These are phyloP conservation scores for Zostera marina DNA, from an alignment of 116 monocot genomes.

Conservation along the genomic window DNA sequence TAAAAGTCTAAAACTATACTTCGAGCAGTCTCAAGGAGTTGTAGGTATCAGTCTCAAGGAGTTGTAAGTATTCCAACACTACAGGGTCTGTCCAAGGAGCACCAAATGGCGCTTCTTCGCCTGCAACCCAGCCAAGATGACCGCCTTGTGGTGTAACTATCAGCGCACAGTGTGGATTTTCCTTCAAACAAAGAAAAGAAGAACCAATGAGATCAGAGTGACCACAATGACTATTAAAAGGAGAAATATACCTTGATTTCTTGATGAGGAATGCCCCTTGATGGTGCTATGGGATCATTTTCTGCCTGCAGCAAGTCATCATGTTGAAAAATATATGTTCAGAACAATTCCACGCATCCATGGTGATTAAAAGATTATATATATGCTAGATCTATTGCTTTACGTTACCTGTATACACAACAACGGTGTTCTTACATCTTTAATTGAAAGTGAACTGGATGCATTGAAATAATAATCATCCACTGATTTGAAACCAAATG, in stretches of 20 bases:
- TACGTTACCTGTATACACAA: conserved; percentile 84
- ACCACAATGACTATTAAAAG: background rate
- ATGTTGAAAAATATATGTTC: background rate
- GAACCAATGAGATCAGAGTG: background rate
- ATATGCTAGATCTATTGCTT: background rate
- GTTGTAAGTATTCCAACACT: conserved; percentile 72
- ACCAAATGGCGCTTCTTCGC: conserved; percentile 72
- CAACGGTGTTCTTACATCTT: conserved; percentile 51
- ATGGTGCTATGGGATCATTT: conserved; percentile 90
- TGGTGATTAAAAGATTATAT: background rate
- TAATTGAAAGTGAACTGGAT: conserved; percentile 66
- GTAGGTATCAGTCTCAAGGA: conserved; percentile 30
- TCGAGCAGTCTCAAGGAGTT: too few species aligned
- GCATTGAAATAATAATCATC: conserved; percentile 91
- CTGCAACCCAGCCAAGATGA: conserved; percentile 86
- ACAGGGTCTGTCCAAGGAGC: conserved; percentile 82
- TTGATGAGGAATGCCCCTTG: conserved; percentile 75
- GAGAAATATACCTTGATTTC: conserved; percentile 55
- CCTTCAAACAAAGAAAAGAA: conserved; percentile 17
- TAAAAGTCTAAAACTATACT: too few species aligned
- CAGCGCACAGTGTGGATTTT: conserved; percentile 52
- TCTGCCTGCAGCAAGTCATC: conserved; percentile 33
- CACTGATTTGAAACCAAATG: conserved; percentile 89
- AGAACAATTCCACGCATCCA: background rate
- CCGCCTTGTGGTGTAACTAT: conserved; percentile 85